Evolutionary conservation across 257 asterid species (phyloP).

Genomic region (Solanum gandarillasii): DNA sequence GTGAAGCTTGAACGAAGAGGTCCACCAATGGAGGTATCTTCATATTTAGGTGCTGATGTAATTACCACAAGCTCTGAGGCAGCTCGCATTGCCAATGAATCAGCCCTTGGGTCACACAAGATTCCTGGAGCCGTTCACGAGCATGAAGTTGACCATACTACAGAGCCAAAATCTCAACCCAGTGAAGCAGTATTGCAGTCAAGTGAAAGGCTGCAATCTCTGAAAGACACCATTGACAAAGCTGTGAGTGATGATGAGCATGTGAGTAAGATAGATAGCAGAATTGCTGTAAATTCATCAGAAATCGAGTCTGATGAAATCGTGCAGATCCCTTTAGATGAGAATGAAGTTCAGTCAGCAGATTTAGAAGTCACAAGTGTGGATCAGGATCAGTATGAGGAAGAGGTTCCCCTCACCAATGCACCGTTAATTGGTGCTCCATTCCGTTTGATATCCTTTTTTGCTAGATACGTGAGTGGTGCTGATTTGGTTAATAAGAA

Average conservation of each 20-base stretch:
- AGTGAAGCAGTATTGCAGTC: slow-evolving; percentile 19
- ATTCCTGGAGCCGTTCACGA: slow-evolving; percentile 14
- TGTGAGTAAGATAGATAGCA: slow-evolving; percentile 4
- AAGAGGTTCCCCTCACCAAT: slow-evolving; percentile 40
- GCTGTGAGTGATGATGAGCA: slow-evolving; percentile 16
- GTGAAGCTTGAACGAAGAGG: slow-evolving; percentile 39
- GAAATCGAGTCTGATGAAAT: slow-evolving; percentile 52
- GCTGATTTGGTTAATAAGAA: slow-evolving; percentile 71
- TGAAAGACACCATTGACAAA: slow-evolving; percentile 18
- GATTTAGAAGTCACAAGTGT: slow-evolving; percentile 11
- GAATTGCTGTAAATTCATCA: slow-evolving; percentile 18
- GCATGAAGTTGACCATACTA: slow-evolving; percentile 2
- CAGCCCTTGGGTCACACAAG: slow-evolving; percentile 11
- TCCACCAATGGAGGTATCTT: slow-evolving; percentile 12
- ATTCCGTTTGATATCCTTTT: slow-evolving; percentile 80
- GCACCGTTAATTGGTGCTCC: slow-evolving; percentile 96
- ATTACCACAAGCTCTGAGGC: slow-evolving; percentile 19
- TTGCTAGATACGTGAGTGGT: slow-evolving; percentile 94
- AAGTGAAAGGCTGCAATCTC: slow-evolving; percentile 20
- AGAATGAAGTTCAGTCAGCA: slow-evolving; percentile 23
- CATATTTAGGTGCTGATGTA: slow-evolving; percentile 9
- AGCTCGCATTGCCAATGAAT: slow-evolving; percentile 12
- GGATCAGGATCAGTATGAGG: slow-evolving; percentile 25
- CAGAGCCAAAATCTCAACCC: slow-evolving; percentile 20
- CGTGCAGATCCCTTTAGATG: slow-evolving; percentile 70